Percentiles rank a stretch among this genome's conserved stretches.
These are phyloP conservation scores for Talaromyces sp. DNA, from an alignment of 2,329 filamentous ascomycete genomes.

Conservation along the genomic window DNA sequence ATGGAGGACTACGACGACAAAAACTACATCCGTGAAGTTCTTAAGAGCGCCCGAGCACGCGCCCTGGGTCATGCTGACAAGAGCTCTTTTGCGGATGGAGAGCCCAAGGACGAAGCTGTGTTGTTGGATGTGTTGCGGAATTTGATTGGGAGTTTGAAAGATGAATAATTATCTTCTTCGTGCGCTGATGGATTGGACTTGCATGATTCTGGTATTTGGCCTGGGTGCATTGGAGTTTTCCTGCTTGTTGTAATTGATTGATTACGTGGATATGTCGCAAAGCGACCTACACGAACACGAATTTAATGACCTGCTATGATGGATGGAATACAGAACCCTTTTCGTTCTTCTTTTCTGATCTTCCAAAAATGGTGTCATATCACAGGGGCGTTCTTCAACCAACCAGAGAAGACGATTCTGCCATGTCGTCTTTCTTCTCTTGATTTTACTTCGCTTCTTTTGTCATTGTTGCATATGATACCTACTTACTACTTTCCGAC, in stretches of 20 bases:
- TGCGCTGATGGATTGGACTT: neutral
- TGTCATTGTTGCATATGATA: conserved; percentile 6
- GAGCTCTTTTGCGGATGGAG: conserved; percentile 43
- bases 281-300: conserved; percentile 4
- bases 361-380: conserved; percentile 1
- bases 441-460: neutral
- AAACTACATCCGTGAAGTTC: conserved; percentile 45
- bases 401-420: too few relatives aligned
- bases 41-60: conserved; percentile 42
- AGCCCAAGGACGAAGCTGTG: conserved; percentile 44
- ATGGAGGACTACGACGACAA: conserved; percentile 47
- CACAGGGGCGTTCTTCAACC: neutral
- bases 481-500: neutral
- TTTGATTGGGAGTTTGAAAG: conserved; percentile 40
- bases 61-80: conserved; percentile 39
- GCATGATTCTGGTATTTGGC: neutral
- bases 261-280: neutral
- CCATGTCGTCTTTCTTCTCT: neutral
- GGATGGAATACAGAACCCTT: neutral
- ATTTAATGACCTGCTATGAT: conserved; percentile 4
- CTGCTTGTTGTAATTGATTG: neutral
- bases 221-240: neutral
- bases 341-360: neutral
- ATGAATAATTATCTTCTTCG: conserved; percentile 13
- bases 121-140: conserved; percentile 41